phyloP scores from a whole-genome alignment of 176 grass and related monocot species.

The Oryza glaberrima region DNA sequence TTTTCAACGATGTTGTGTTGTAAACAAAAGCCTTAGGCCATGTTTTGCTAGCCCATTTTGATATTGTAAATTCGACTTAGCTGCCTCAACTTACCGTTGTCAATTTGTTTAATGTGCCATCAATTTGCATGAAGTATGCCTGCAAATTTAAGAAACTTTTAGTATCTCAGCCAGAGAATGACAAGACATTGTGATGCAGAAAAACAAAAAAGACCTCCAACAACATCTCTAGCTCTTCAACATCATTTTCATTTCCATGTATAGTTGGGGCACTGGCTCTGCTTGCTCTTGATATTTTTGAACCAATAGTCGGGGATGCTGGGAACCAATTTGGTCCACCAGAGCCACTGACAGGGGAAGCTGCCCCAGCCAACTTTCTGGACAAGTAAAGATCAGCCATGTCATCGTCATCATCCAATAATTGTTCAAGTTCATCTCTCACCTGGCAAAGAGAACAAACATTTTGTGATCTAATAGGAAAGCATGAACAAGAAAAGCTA shows the following conservation, averaged over 20 bases:
- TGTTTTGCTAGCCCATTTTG: constrained; percentile 1
- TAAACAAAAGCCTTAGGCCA: not conserved
- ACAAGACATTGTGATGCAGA: not conserved
- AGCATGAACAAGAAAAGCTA: constrained; percentile 25
- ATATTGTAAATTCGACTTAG: constrained; percentile 32
- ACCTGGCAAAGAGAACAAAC: constrained; percentile 63
- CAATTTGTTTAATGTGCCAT: constrained; percentile 96
- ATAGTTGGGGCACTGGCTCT: constrained; percentile 86
- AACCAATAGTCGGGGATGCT: constrained; percentile 90
- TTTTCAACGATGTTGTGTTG: not conserved
- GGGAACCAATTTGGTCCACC: constrained; percentile 83
- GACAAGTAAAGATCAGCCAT: constrained; percentile 99
- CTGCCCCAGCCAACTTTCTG: constrained; percentile 88
- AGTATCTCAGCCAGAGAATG: constrained; percentile 8
- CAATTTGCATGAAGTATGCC: constrained; percentile 99
- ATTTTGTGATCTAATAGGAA: constrained; percentile 33
- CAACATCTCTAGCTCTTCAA: constrained; percentile 99
- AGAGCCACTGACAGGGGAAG: constrained; percentile 81
- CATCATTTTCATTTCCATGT: constrained; percentile 99
- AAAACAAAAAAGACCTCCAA: constrained; percentile 66
- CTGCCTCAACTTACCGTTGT: constrained; percentile 69
- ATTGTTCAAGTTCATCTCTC: constrained; percentile 97
- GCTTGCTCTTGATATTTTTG: constrained; percentile 95
- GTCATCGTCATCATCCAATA: constrained; percentile 98
- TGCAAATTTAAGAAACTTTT: constrained; percentile 57